Evolutionary conservation across 2,329 filamentous ascomycete species (phyloP).

Genomic region (Pseudonectria foliicola): DNA sequence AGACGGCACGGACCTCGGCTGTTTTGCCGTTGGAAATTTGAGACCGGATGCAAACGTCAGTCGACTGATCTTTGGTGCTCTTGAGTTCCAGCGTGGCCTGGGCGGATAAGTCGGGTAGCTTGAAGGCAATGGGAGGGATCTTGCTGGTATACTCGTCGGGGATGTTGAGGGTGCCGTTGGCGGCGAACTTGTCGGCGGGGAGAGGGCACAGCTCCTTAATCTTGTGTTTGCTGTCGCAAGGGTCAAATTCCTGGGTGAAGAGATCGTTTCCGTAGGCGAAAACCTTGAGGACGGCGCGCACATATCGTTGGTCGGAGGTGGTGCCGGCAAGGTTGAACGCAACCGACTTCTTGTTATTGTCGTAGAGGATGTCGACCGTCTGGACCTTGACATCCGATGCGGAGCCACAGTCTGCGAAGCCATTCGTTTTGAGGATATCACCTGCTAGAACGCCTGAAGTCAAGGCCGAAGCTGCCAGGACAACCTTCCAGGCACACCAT

Average conservation of each 20-base stretch:
- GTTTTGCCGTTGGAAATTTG: slow-evolving; percentile 84
- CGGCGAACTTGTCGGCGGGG: slow-evolving; percentile 66
- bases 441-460: slow-evolving; percentile 48
- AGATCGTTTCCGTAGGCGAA: slow-evolving; percentile 78
- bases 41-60: slow-evolving; percentile 78
- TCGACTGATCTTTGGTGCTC: slow-evolving; percentile 47
- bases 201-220: slow-evolving; percentile 79
- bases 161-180: slow-evolving; percentile 64
- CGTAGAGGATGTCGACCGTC: slow-evolving; percentile 69
- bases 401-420: slow-evolving; percentile 64
- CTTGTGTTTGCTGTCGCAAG: slow-evolving; percentile 62
- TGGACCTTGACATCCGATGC: slow-evolving; percentile 58
- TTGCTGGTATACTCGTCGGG: slow-evolving; percentile 61
- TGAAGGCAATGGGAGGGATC: slow-evolving; percentile 86
- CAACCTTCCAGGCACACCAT: slow-evolving; percentile 26
- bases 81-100: slow-evolving; percentile 72
- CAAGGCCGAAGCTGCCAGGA: slow-evolving; percentile 30
- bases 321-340: slow-evolving; percentile 76
- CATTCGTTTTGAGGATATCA: slow-evolving; percentile 71
- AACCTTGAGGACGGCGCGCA: slow-evolving; percentile 68
- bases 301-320: slow-evolving; percentile 68
- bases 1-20: slow-evolving; percentile 64
- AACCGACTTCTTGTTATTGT: slow-evolving; percentile 65
- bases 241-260: slow-evolving; percentile 75
- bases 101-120: slow-evolving; percentile 83